These are phyloP conservation scores for Neurospora sp. DNA, from an alignment of 495 filamentous ascomycete genomes.

Conservation along the genomic window DNA sequence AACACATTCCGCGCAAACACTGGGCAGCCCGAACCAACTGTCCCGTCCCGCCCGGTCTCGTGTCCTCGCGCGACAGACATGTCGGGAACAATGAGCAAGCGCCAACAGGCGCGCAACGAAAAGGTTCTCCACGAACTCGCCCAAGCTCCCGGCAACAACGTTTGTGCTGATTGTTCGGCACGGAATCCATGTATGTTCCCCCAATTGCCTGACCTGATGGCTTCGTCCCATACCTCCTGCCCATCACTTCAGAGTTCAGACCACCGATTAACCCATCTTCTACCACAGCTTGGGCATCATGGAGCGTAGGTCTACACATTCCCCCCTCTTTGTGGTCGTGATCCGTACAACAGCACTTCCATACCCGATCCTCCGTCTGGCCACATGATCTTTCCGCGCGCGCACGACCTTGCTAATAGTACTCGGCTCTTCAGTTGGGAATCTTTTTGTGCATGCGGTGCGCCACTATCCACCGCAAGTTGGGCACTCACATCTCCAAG, in stretches of 20 bases:
- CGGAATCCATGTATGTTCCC: slow-evolving; percentile 77
- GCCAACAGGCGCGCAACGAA: slow-evolving; percentile 95
- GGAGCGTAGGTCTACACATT: slow-evolving; percentile 63
- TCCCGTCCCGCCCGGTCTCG: neutral
- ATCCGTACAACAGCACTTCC: no score
- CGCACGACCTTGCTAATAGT: slow-evolving; percentile 6
- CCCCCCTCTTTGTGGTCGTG: no score
- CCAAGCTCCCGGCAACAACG: slow-evolving; percentile 84
- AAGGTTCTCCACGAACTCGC: slow-evolving; percentile 83
- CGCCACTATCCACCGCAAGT: slow-evolving; percentile 87
- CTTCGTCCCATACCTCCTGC: neutral
- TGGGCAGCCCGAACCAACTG: neutral
- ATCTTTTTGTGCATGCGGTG: slow-evolving; percentile 98
- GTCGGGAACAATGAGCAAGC: slow-evolving; percentile 61
- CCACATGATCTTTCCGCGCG: neutral
- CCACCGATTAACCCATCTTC: slow-evolving; percentile 12
- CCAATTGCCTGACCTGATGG: neutral
- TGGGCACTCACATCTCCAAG: slow-evolving; percentile 96
- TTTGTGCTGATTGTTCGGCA: slow-evolving; percentile 87
- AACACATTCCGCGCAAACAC: neutral
- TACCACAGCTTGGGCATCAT: slow-evolving; percentile 88
- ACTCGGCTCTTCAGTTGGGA: slow-evolving; percentile 52
- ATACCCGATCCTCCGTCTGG: neutral
- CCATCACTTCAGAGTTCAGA: neutral
- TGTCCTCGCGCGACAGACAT: slow-evolving; percentile 24